Percentiles rank a stretch among this genome's conserved stretches.
phyloP scores from a whole-genome alignment of 768 basidiomycete genomes.

The Termitomyces sp. region DNA sequence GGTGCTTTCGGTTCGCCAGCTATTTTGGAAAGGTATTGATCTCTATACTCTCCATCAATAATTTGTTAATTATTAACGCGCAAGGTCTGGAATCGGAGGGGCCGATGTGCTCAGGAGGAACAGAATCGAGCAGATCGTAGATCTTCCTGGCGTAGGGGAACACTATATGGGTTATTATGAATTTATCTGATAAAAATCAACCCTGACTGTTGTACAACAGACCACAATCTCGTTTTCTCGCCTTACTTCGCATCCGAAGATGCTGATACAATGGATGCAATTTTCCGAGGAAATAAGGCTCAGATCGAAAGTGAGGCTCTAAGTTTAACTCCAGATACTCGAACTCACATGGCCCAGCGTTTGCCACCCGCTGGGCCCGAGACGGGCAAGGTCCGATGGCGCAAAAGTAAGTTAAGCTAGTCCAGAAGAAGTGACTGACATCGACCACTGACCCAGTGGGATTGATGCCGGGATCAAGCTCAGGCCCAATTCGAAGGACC shows the following conservation, averaged over 20 bases:
- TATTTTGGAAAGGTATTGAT: slow-evolving; percentile 42
- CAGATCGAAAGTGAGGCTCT: slow-evolving; percentile 34
- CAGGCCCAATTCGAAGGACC: slow-evolving; percentile 44
- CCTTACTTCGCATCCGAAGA: slow-evolving; percentile 40
- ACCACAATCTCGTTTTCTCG: slow-evolving; percentile 32
- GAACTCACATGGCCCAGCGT: slow-evolving; percentile 5
- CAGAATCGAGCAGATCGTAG: slow-evolving; percentile 44
- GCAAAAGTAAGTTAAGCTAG: slow-evolving; percentile 36
- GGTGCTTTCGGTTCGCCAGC: slow-evolving; percentile 53
- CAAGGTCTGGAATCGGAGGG: slow-evolving; percentile 62
- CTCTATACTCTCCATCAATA: background rate
- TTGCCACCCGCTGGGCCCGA: slow-evolving; percentile 11
- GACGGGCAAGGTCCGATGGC: slow-evolving; percentile 31
- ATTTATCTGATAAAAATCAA: background rate
- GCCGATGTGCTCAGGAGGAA: slow-evolving; percentile 37
- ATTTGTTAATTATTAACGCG: background rate
- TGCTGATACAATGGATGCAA: slow-evolving; percentile 42
- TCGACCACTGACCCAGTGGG: slow-evolving; percentile 27
- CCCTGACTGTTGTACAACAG: slow-evolving; percentile 17
- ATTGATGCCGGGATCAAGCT: slow-evolving; percentile 53
- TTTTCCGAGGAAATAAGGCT: slow-evolving; percentile 34
- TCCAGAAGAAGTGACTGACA: background rate
- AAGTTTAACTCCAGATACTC: background rate
- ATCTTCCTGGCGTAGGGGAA: slow-evolving; percentile 75
- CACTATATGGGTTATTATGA: slow-evolving; percentile 46